phyloP scores from a whole-genome alignment of 129 eudicot species.

The Deinandra increscens region DNA sequence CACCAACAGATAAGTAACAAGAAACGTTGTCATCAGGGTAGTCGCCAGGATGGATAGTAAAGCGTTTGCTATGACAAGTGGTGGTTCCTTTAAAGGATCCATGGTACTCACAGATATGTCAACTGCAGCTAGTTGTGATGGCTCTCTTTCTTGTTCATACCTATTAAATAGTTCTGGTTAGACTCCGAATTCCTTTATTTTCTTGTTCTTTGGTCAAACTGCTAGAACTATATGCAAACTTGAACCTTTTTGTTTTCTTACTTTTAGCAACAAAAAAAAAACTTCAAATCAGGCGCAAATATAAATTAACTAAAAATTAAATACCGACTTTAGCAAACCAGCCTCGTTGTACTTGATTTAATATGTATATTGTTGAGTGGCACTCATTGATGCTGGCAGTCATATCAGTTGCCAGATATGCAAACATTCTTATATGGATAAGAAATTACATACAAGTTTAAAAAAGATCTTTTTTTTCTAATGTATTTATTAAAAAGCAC shows the following conservation, averaged over 20 bases:
- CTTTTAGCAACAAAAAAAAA: not conserved
- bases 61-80: constrained; percentile 97
- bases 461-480: not conserved
- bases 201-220: not conserved
- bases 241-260: not conserved
- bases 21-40: constrained; percentile 99
- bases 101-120: constrained; percentile 99
- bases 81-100: constrained; percentile 98
- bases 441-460: not conserved
- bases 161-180: constrained; percentile 39
- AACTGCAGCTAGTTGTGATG: constrained; percentile 95
- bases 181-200: not conserved
- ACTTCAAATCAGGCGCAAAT: not conserved
- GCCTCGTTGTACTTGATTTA: not conserved
- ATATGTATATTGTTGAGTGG: not conserved
- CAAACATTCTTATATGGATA: not conserved
- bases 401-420: not conserved
- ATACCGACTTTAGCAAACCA: not conserved
- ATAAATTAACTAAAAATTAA: not conserved
- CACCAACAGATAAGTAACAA: constrained; percentile 96
- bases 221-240: not conserved
- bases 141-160: constrained; percentile 98
- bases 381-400: not conserved
- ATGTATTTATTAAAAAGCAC: not conserved
- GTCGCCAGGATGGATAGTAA: constrained; percentile 91